Evolutionary conservation across 805 yeast species (phyloP).

Genomic region (Candida palmyrensis): DNA sequence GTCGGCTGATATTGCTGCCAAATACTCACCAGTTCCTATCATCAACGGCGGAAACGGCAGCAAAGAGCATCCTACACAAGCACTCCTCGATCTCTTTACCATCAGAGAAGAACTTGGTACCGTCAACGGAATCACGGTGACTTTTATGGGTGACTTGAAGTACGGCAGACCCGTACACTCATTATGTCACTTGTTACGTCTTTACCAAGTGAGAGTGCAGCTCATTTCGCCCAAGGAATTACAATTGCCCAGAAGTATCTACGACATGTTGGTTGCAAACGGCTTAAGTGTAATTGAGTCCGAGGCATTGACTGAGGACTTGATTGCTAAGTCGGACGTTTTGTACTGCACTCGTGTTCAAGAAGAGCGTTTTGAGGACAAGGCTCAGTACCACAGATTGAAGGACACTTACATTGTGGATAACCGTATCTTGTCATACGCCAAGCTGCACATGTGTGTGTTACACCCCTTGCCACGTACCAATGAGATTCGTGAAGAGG

Average conservation of each 20-base stretch:
- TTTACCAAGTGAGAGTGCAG: constrained; percentile 90
- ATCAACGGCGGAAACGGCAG: constrained; percentile 98
- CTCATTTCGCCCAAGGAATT: constrained; percentile 88
- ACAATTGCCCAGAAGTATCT: constrained; percentile 71
- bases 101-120: constrained; percentile 99
- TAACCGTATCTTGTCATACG: constrained; percentile 83
- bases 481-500: constrained; percentile 94
- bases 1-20: constrained; percentile 91
- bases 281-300: constrained; percentile 73
- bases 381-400: constrained; percentile 74
- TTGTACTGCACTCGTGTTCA: constrained; percentile 97
- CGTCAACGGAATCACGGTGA: constrained; percentile 94
- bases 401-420: constrained; percentile 91
- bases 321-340: constrained; percentile 88
- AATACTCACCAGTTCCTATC: constrained; percentile 94
- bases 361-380: constrained; percentile 85
- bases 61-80: constrained; percentile 98
- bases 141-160: constrained; percentile 98
- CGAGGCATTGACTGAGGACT: constrained; percentile 73
- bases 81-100: constrained; percentile 93
- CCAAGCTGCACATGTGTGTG: constrained; percentile 97
- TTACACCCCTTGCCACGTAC: constrained; percentile 99
- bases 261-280: constrained; percentile 56
- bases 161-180: constrained; percentile 99
- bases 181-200: constrained; percentile 80